Evolutionary conservation across 345 rosid species (phyloP), one percentile per base, ranked within the genome.

Genomic region (Linum tenue): DNA sequence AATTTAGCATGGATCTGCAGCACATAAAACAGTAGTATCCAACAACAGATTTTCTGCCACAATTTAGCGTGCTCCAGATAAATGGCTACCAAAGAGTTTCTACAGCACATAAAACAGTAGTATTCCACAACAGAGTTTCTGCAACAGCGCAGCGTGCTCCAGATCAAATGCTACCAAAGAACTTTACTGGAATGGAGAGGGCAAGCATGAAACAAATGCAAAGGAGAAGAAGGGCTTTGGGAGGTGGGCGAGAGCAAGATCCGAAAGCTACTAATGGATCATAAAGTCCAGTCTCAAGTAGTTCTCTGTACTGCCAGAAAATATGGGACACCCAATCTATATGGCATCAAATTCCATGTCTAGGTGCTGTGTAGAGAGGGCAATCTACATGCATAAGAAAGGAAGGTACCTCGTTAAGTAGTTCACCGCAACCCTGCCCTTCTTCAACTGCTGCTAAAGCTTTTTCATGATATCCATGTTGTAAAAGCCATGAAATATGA

Each of bases 401-500:
- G 22, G 50, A 59, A 77, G 70, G 44, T 79, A 94, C 99, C 99
- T 94, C 95, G 68, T 90, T 97, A 75, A 94, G 72, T 64, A 94
- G 95, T 78, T 90, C 96, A 74, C 88, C 86, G 62, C 87, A 85
- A 72, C 96, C 97, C 71, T 88, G 96, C 72, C 92, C 92, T 37
- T 96, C 92, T 83, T 94, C 99, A 70, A 84, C 99, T 60, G 99
- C 97, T 65, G 87, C 99, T 72, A 94, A 77, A 67, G 99, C 99
- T 80, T 94, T 94, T 78, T 90, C 97, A 72, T 94, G 99, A 80
- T 88, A 85, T 48, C 95, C 97, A 82, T 90, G 99, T 78, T 86
- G 96, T 73, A 94, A 87, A 79, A 94, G 97, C 99, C 99, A 94
- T 65, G 96, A 76, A 65, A 94, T 90, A 72, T 94, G 99, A 80